phyloP scores from a whole-genome alignment of 1,284 basidiomycete species.

The Ustilago crameri region DNA sequence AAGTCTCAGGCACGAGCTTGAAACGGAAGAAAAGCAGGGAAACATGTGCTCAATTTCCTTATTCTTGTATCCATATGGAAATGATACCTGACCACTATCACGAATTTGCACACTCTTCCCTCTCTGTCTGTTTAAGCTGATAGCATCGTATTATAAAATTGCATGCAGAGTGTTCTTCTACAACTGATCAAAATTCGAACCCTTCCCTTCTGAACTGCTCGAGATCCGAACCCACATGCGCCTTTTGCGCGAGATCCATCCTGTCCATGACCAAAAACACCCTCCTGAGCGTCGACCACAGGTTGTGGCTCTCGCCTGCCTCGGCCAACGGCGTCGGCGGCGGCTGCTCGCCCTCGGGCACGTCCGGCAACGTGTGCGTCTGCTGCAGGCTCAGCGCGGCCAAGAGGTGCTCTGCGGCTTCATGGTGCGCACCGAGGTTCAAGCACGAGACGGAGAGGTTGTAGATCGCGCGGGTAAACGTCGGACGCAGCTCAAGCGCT shows the following conservation, averaged over 20 bases:
- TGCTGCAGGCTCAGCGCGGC: conserved; percentile 87
- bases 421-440: conserved; percentile 93
- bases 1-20: not conserved
- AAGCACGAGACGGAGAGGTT: conserved; percentile 98
- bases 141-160: too few species aligned
- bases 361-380: conserved; percentile 65
- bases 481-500: conserved; percentile 90
- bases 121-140: too few species aligned
- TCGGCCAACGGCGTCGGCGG: conserved; percentile 56
- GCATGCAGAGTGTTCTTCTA: too few species aligned
- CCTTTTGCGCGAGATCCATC: conserved; percentile 72
- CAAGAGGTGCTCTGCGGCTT: conserved; percentile 96
- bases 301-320: conserved; percentile 71
- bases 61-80: too few species aligned
- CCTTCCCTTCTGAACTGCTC: conserved; percentile 80
- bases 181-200: conserved; percentile 92
- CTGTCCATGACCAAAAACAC: conserved; percentile 71
- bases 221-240: conserved; percentile 73
- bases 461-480: conserved; percentile 96
- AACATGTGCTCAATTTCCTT: too few species aligned
- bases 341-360: conserved; percentile 52
- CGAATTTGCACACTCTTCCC: too few species aligned
- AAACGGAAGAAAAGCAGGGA: not conserved
- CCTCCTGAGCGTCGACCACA: conserved; percentile 92
- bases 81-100: too few species aligned